Evolutionary conservation across 164 flowering plant genomes (phyloP), one percentile per base, ranked within the genome.

Genomic region (Santalum album): DNA sequence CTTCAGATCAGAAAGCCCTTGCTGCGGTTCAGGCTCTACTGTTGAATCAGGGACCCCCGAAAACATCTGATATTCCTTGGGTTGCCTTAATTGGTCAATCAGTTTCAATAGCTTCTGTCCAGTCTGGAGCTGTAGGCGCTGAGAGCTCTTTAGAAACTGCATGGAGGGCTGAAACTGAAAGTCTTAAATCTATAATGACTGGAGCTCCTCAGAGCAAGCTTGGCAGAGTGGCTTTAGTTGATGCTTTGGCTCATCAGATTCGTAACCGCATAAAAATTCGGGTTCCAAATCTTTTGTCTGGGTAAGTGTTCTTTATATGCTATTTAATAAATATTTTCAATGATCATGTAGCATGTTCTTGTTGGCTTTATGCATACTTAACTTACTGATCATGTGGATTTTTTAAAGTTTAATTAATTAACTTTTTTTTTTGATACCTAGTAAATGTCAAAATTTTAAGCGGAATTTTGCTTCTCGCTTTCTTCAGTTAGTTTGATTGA

Each of bases 1-100:
- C 95, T 46, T 53, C 86, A 63, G 97, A 94, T 39, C 76, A 74
- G 50, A 94, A 94, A 78, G 68, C 75, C n/a, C 87, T 94, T 65
- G 87, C 95, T 63, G 99, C 99, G 54, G 96, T 94, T 67, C 99
- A 87, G 74, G 99, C 99, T 65, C 86, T 94, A 25, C 67, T 90
- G 35, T 53, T 72, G 57, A 82, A 81, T 68, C 90, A 90, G 69
- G 99, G 99, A 43, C 99, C 99, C 21, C 75, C 88, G 17, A 90
- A 70, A 61, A 76, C 99, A 55, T 64, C 87, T 64, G 97, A 90
- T 56, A 85, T 94, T 16, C 87, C 88, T 16, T 94, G 97, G 97
- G 87, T 90, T 72, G 99, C 97, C 52, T 64, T 94, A 54, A 94
- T 94, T 73, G 99, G 99, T 38, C 99, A 94, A 55, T 83, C 99